Conservation (phyloP, 805 yeast genomes). For the Candida sphagnicola region DNA sequence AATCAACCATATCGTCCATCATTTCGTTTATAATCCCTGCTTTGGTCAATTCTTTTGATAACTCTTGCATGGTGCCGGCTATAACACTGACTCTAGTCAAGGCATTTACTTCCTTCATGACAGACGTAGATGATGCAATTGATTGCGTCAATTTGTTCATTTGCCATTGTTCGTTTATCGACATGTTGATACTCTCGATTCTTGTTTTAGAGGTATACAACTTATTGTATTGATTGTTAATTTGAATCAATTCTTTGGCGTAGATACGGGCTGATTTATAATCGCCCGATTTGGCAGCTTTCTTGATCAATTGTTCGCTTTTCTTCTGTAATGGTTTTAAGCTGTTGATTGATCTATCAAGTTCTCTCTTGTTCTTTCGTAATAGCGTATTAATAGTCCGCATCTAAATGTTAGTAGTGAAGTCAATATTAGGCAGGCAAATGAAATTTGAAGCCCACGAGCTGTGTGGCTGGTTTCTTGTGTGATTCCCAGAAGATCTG, state of each 20-base stretch:
- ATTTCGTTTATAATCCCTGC: conserved; percentile 88
- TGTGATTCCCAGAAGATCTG: too few relatives aligned
- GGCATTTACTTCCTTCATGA: conserved; percentile 86
- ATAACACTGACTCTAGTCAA: conserved; percentile 77
- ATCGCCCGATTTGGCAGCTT: conserved; percentile 75
- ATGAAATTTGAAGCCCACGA: too few relatives aligned
- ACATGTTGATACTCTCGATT: conserved; percentile 79
- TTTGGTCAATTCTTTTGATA: conserved; percentile 82
- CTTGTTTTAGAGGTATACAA: conserved; percentile 81
- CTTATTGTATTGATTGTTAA: conserved; percentile 70
- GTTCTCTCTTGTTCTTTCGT: conserved; percentile 78
- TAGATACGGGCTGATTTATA: conserved; percentile 68
- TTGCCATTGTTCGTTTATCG: conserved; percentile 87
- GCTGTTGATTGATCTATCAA: conserved; percentile 72
- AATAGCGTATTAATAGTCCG: conserved; percentile 73
- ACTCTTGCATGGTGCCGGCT: conserved; percentile 75
- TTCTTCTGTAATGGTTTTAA: conserved; percentile 61
- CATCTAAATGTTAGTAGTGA: conserved; percentile 39
- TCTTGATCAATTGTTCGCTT: conserved; percentile 71
- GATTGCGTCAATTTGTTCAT: conserved; percentile 79
- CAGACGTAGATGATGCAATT: conserved; percentile 68
- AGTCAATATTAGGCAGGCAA: too few relatives aligned
- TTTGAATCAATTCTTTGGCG: conserved; percentile 75
- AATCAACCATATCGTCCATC: conserved; percentile 87
- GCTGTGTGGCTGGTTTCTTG: too few relatives aligned